Percentiles rank a stretch among this genome's conserved stretches.
Evolutionary conservation across 2,329 filamentous ascomycete species (phyloP).

Genomic region (Ceratocystis albifundus): DNA sequence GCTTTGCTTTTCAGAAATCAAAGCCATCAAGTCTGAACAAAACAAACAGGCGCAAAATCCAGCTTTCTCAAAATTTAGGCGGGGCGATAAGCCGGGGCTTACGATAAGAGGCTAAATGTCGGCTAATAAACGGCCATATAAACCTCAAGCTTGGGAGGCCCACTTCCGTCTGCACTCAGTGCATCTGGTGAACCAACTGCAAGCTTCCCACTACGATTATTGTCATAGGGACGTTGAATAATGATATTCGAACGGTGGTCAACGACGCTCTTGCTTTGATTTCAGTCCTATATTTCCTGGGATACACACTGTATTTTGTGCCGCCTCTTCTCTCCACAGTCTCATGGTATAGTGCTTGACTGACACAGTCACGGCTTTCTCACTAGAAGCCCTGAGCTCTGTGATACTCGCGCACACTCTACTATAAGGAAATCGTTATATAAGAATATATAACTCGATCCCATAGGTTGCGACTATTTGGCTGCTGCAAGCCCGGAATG

Average conservation of each 20-base stretch:
- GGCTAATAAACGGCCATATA: not conserved
- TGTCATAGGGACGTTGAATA: not conserved
- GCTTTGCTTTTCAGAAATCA: not conserved
- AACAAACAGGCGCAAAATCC: constrained; percentile 16
- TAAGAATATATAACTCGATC: not conserved
- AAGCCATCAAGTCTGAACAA: not conserved
- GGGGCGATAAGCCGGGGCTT: constrained; percentile 18
- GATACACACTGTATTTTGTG: not conserved
- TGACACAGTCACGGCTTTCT: constrained; percentile 1
- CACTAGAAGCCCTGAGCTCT: not conserved
- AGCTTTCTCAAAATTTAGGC: constrained; percentile 21
- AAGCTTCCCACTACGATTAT: not conserved
- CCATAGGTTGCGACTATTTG: not conserved
- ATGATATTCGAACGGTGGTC: not conserved
- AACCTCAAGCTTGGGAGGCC: not conserved
- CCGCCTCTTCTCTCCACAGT: not conserved
- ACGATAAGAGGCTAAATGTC: constrained; percentile 16
- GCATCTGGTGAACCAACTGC: not conserved
- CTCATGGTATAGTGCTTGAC: not conserved
- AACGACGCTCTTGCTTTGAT: not conserved
- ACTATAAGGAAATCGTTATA: not conserved
- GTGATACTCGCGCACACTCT: not conserved
- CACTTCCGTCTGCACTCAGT: constrained; percentile 2
- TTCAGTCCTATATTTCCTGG: not conserved
- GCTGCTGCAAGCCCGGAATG: constrained; percentile 23